Percentiles rank a stretch among this genome's conserved stretches.
Evolutionary conservation across 768 basidiomycete species (phyloP).

Genomic region (Candolleomyces aberdarensis): DNA sequence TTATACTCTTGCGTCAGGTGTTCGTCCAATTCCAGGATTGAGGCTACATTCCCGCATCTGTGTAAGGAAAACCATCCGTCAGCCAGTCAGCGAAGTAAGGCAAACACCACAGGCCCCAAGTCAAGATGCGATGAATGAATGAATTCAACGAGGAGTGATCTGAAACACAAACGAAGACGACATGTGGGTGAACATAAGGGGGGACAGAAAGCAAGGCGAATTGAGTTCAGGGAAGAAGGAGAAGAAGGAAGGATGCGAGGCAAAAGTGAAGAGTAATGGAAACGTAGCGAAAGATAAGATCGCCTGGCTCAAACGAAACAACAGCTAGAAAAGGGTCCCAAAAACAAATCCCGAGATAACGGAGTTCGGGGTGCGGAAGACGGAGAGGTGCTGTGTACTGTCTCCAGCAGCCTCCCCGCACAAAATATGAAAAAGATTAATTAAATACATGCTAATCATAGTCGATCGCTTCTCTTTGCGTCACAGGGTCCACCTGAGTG

Average conservation of each 20-base stretch:
- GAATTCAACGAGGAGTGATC: too few species aligned
- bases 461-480: too few species aligned
- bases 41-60: constrained; percentile 95
- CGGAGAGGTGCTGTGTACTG: too few species aligned
- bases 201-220: neutral
- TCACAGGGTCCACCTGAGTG: too few species aligned
- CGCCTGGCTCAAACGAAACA: neutral
- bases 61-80: neutral
- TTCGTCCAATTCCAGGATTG: constrained; percentile 92
- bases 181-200: neutral
- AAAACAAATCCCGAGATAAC: neutral
- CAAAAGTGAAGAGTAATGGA: constrained; percentile 4
- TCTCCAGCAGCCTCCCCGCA: too few species aligned
- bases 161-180: neutral
- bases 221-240: neutral
- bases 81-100: neutral
- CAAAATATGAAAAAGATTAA: too few species aligned
- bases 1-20: constrained; percentile 93
- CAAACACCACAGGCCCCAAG: neutral
- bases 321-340: neutral
- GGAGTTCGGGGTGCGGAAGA: too few species aligned
- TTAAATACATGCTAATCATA: too few species aligned
- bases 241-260: constrained; percentile 4
- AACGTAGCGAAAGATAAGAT: neutral
- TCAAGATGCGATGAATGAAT: too few species aligned